These are phyloP conservation scores for Cucurbitaria berberidis DNA, from an alignment of 2,329 filamentous ascomycete species.

Conservation along the genomic window DNA sequence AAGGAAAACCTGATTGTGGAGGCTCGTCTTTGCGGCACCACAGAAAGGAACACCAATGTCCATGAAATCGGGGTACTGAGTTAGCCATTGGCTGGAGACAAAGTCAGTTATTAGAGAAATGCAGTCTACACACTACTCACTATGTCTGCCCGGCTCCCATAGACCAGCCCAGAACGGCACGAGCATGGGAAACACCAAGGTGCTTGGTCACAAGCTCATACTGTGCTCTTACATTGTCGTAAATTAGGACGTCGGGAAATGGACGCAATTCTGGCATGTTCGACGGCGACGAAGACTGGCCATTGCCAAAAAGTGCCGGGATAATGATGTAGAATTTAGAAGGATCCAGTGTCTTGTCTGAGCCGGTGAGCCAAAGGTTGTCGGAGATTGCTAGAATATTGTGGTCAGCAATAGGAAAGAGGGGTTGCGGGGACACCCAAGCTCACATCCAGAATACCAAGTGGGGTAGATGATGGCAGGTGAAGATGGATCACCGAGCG, in stretches of 20 bases:
- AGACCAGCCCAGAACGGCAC: conserved; percentile 71
- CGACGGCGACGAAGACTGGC: conserved; percentile 71
- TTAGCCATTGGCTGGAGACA: conserved; percentile 61
- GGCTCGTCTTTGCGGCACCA: conserved; percentile 66
- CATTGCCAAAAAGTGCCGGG: conserved; percentile 71
- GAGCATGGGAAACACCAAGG: conserved; percentile 64
- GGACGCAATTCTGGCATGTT: conserved; percentile 62
- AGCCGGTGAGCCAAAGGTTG: conserved; percentile 76
- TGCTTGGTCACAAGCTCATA: conserved; percentile 69
- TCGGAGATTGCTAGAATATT: conserved; percentile 61
- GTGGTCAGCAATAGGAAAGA: conserved; percentile 1
- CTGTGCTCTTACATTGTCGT: conserved; percentile 73
- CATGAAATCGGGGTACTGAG: conserved; percentile 69
- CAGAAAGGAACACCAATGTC: conserved; percentile 71
- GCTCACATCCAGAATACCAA: conserved; percentile 71
- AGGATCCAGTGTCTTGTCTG: conserved; percentile 69
- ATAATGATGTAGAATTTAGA: conserved; percentile 72
- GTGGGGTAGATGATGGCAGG: conserved; percentile 78
- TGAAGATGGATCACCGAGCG: conserved; percentile 66
- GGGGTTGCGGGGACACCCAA: conserved; percentile 11
- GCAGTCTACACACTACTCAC: not conserved
- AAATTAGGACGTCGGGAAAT: conserved; percentile 69
- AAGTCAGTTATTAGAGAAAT: not conserved
- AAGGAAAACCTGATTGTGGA: conserved; percentile 73
- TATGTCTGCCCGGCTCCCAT: conserved; percentile 73